A percentile compares a stretch with the other conserved stretches of the same genome.
Conservation (phyloP, 768 basidiomycete genomes). For the Cystofilobasidium macerans region DNA sequence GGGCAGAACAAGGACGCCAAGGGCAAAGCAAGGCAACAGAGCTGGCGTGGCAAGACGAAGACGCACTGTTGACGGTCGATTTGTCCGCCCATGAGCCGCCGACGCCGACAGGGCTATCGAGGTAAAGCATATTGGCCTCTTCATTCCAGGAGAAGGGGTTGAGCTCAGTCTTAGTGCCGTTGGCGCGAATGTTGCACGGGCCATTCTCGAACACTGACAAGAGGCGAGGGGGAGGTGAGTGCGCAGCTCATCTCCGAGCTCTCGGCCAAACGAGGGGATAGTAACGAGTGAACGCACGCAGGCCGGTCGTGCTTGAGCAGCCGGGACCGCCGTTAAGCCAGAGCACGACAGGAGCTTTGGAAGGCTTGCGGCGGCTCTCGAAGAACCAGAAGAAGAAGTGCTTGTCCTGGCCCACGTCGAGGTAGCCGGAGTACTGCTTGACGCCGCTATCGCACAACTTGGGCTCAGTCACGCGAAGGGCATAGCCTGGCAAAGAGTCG, state of each 20-base stretch:
- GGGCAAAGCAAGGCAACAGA: too few relatives aligned
- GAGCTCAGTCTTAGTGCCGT: constrained; percentile 47
- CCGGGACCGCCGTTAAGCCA: constrained; percentile 77
- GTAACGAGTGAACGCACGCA: not conserved
- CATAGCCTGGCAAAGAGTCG: constrained; percentile 36
- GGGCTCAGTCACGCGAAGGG: constrained; percentile 44
- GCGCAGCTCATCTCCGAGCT: not conserved
- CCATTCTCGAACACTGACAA: constrained; percentile 46
- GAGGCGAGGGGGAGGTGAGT: not conserved
- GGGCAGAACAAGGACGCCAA: too few relatives aligned
- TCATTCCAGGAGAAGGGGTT: constrained; percentile 82
- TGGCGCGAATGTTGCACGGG: constrained; percentile 61
- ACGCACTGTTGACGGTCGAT: constrained; percentile 61
- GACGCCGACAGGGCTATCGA: constrained; percentile 59
- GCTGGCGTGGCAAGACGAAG: too few relatives aligned
- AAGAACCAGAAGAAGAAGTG: constrained; percentile 85
- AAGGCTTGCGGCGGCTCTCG: constrained; percentile 63
- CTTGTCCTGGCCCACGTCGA: constrained; percentile 70
- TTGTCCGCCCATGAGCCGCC: constrained; percentile 63
- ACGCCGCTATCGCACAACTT: constrained; percentile 68
- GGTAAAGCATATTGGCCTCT: constrained; percentile 44
- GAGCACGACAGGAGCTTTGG: constrained; percentile 67
- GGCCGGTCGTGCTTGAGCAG: constrained; percentile 31
- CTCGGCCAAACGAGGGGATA: too few relatives aligned
- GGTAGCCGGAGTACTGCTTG: constrained; percentile 69